Conservation (phyloP, 2,329 filamentous ascomycete species). For the Colletotrichum graminicola region DNA sequence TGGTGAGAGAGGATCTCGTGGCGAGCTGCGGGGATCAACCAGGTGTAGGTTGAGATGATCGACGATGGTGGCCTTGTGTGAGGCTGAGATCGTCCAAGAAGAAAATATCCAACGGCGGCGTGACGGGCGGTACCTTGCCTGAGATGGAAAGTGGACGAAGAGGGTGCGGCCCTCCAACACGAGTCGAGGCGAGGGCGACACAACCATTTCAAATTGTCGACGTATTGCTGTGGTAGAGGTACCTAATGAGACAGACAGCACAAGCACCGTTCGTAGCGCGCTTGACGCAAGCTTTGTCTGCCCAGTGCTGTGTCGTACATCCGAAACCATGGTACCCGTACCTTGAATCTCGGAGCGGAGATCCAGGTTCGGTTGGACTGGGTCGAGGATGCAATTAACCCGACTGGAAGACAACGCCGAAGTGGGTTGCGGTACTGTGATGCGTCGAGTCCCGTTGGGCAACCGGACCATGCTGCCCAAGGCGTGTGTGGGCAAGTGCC, state of each 20-base stretch:
- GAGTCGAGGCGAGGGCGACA: slow-evolving; percentile 17
- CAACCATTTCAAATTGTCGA: slow-evolving; percentile 15
- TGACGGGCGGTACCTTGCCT: slow-evolving; percentile 18
- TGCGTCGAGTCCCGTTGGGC: slow-evolving; percentile 29
- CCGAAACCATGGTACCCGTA: slow-evolving; percentile 14
- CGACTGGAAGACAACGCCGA: slow-evolving; percentile 30
- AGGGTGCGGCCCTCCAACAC: slow-evolving; percentile 11
- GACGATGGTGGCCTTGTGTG: slow-evolving; percentile 30
- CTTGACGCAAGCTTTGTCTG: slow-evolving; percentile 20
- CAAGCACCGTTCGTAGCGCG: slow-evolving; percentile 31
- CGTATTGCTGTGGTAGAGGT: neutral
- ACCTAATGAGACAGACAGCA: neutral
- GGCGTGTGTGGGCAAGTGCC: slow-evolving; percentile 27
- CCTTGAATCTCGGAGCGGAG: slow-evolving; percentile 4
- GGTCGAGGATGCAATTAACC: slow-evolving; percentile 37
- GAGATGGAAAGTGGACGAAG: slow-evolving; percentile 3
- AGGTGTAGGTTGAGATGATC: slow-evolving; percentile 37
- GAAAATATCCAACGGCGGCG: slow-evolving; percentile 22
- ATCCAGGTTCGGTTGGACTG: slow-evolving; percentile 2
- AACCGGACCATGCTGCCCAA: slow-evolving; percentile 26
- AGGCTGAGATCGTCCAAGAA: slow-evolving; percentile 38
- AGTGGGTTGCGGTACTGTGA: slow-evolving; percentile 16
- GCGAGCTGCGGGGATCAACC: slow-evolving; percentile 35
- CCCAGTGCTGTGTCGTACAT: slow-evolving; percentile 14
- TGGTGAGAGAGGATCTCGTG: slow-evolving; percentile 26